Conservation (phyloP, 192 early-diverging fungal species). For the Pilaira anomala region DNA sequence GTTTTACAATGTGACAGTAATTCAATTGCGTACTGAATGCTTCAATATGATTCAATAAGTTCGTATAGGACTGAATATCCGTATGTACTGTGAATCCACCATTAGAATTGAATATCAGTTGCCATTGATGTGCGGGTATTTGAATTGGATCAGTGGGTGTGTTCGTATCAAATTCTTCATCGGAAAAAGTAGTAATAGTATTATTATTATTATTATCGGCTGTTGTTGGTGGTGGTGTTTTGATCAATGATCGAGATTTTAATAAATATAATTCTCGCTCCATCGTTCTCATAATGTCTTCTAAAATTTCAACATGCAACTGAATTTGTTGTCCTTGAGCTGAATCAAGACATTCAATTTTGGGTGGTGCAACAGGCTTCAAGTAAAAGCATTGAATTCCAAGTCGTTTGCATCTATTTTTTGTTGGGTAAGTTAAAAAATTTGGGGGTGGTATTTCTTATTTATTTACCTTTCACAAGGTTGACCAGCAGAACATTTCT, state of each 20-base stretch:
- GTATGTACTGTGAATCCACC: not conserved
- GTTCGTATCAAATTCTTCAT: constrained; percentile 8
- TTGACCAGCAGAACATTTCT: constrained; percentile 6
- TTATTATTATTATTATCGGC: too few species aligned
- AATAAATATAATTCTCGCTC: constrained; percentile 11
- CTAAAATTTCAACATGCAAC: not conserved
- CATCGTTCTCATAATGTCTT: constrained; percentile 10
- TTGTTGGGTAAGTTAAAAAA: not conserved
- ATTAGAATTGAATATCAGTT: not conserved
- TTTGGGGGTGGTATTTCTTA: not conserved
- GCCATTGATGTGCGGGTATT: not conserved
- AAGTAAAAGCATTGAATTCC: constrained; percentile 18
- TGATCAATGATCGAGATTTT: not conserved
- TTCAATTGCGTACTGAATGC: not conserved
- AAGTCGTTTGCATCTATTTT: constrained; percentile 12
- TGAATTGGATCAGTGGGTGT: not conserved
- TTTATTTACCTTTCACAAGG: constrained; percentile 14
- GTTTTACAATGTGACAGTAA: not conserved
- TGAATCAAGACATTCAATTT: not conserved
- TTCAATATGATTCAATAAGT: not conserved
- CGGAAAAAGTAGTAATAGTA: not conserved
- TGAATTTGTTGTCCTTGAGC: not conserved
- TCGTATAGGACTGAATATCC: constrained; percentile 1
- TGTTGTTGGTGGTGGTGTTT: not conserved
- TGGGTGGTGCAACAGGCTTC: not conserved